Conservation (phyloP, 2,329 filamentous ascomycete species). For the Phaeoacremonium minimum region DNA sequence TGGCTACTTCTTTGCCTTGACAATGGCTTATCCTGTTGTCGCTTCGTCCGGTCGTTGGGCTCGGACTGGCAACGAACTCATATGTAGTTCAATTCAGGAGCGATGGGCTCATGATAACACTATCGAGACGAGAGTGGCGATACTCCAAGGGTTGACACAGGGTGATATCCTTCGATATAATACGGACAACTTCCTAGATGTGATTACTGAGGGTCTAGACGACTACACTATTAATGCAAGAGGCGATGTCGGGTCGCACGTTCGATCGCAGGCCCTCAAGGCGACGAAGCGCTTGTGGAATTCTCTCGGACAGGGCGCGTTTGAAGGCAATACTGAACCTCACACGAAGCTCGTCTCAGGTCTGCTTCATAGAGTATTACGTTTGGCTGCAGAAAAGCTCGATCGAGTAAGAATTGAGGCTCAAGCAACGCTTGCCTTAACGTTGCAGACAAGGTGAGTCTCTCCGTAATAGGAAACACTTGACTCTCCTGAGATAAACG, state of each 20-base stretch:
- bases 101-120: slow-evolving; percentile 48
- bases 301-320: slow-evolving; percentile 17
- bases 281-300: slow-evolving; percentile 64
- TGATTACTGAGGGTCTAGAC: slow-evolving; percentile 61
- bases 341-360: slow-evolving; percentile 24
- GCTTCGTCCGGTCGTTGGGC: slow-evolving; percentile 9
- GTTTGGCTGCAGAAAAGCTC: slow-evolving; percentile 82
- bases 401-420: slow-evolving; percentile 76
- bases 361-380: slow-evolving; percentile 49
- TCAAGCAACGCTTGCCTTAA: slow-evolving; percentile 45
- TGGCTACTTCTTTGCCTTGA: slow-evolving; percentile 50
- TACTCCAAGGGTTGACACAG: slow-evolving; percentile 49
- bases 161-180: slow-evolving; percentile 39
- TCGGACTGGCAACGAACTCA: slow-evolving; percentile 21
- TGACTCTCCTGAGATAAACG: neutral
- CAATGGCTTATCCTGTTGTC: slow-evolving; percentile 41
- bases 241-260: slow-evolving; percentile 85
- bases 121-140: slow-evolving; percentile 49
- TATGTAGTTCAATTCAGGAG: slow-evolving; percentile 39
- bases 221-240: slow-evolving; percentile 89
- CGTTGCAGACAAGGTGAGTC: slow-evolving; percentile 41
- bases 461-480: no score
- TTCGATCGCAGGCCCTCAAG: slow-evolving; percentile 74
- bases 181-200: slow-evolving; percentile 32
- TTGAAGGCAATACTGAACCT: no score